Evolutionary conservation across 345 rosid genomes (phyloP).

Genomic region (Populus tremula): DNA sequence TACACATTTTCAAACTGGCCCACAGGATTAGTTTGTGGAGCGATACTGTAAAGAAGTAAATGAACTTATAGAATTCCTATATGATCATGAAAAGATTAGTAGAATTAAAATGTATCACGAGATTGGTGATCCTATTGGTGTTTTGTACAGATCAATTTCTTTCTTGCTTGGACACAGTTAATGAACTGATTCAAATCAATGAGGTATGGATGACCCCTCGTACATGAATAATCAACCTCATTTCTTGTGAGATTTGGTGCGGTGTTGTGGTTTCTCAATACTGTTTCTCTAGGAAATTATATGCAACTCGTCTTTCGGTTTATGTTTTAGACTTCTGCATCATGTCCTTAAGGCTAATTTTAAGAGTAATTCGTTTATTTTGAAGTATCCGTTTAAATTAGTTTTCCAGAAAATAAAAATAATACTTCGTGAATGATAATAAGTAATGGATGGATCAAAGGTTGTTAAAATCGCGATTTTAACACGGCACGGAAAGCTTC

Average conservation of each 20-base stretch:
- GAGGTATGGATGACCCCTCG: constrained; percentile 2
- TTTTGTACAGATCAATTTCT: constrained; percentile 43
- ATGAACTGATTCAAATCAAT: constrained; percentile 20
- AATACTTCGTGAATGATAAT: too few relatives aligned
- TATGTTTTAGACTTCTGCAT: too few relatives aligned
- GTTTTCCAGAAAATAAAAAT: too few relatives aligned
- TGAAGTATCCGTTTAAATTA: too few relatives aligned
- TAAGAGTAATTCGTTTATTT: too few relatives aligned
- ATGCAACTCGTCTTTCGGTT: too few relatives aligned
- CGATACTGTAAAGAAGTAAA: constrained; percentile 39
- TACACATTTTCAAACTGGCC: constrained; percentile 18
- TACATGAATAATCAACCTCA: neutral
- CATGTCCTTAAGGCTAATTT: too few relatives aligned
- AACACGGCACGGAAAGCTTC: too few relatives aligned
- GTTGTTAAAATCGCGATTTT: too few relatives aligned
- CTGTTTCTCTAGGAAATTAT: too few relatives aligned
- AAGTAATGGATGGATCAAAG: too few relatives aligned
- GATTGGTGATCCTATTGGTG: constrained; percentile 23
- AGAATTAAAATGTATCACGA: constrained; percentile 23
- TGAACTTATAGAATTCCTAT: constrained; percentile 14
- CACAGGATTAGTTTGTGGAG: constrained; percentile 26
- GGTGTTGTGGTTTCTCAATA: too few relatives aligned
- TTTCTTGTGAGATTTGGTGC: neutral
- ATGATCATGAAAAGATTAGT: constrained; percentile 17
- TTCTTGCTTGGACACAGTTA: constrained; percentile 20